Conservation (phyloP, 805 yeast genomes). For the Tetrapisispora taiwanensis region DNA sequence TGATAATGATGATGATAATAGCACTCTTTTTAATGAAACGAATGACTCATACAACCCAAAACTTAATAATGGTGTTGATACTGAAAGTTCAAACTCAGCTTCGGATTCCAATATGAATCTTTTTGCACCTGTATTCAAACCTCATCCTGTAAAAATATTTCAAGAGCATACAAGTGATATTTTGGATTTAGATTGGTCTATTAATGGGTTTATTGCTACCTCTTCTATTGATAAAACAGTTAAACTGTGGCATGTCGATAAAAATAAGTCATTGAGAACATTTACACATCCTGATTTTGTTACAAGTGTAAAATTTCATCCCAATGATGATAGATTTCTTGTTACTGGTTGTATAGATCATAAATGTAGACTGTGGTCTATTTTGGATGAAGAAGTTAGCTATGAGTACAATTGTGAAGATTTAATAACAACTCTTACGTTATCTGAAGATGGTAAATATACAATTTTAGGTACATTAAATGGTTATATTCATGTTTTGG, state of each 20-base stretch:
- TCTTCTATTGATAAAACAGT: conserved; percentile 82
- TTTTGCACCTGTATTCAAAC: conserved; percentile 72
- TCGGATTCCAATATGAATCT: conserved; percentile 9
- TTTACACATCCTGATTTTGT: conserved; percentile 76
- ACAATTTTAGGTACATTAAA: conserved; percentile 68
- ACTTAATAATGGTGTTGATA: background rate
- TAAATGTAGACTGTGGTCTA: conserved; percentile 70
- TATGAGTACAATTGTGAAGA: conserved; percentile 52
- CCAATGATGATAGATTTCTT: conserved; percentile 78
- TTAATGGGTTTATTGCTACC: conserved; percentile 67
- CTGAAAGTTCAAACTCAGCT: background rate
- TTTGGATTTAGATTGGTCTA: conserved; percentile 78
- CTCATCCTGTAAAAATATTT: conserved; percentile 49
- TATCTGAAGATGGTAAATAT: conserved; percentile 49
- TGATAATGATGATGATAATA: background rate
- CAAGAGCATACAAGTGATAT: conserved; percentile 63
- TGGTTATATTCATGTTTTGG: conserved; percentile 54
- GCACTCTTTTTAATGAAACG: background rate
- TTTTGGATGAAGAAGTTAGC: conserved; percentile 58
- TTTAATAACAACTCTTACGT: conserved; percentile 62
- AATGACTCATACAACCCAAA: background rate
- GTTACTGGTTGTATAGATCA: conserved; percentile 74
- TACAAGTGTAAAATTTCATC: conserved; percentile 71
- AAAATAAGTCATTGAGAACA: conserved; percentile 49
- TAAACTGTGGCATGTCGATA: conserved; percentile 74